Base-by-base conservation (phyloP, 192 early-diverging fungal species). In the Backusella parvicylindrica region DNA sequence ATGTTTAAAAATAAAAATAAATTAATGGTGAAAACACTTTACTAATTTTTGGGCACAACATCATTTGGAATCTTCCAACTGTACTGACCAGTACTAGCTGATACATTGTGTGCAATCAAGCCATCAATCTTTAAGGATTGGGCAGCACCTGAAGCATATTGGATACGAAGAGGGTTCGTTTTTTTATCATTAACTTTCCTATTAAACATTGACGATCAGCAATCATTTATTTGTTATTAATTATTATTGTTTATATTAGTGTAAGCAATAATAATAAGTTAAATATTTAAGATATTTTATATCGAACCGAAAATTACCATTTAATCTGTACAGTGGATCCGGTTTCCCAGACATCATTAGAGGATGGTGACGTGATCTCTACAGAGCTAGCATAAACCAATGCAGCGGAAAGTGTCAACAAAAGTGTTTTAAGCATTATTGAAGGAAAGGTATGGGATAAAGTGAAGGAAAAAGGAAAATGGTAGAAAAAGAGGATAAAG, bases 271-370 rank as follows among this genome's bases (percentile, higher is more conserved):
- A 66, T 60, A 15, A 33, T 60, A 37, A 23, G 35, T 63, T 38
- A 15, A 69, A 69, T 69, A 69, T 67, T 60, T 60, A 67, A 32
- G 31, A 36, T 67, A 36, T 35, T 67, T 36, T 21, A 37, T 35
- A 35, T 67, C 65, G 65, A 35, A 33, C 64, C 28, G 31, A 66
- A 47, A 21, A 23, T 11, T 72, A 72, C 71, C 71, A 72, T 63
- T 63, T 72, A 37, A 72, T 72, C 33, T 72, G 32, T 4, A 72
- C 71, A 23, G 71, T 72, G 12, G 47, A 53, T 53, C 71, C 71
- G 9, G 33, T 37, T 18, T 53, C 33, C 71, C 71, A 72, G 2
- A 36, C 18, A 37, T 32, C 71, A 21, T 72, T 72, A 28, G 71
- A 8, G 16, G 36, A 32, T 15, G 71, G 71, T 33, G 47, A 23